Conservation (phyloP, 371 early-diverging fungal genomes). For the Apophysomyces ossiformis region DNA sequence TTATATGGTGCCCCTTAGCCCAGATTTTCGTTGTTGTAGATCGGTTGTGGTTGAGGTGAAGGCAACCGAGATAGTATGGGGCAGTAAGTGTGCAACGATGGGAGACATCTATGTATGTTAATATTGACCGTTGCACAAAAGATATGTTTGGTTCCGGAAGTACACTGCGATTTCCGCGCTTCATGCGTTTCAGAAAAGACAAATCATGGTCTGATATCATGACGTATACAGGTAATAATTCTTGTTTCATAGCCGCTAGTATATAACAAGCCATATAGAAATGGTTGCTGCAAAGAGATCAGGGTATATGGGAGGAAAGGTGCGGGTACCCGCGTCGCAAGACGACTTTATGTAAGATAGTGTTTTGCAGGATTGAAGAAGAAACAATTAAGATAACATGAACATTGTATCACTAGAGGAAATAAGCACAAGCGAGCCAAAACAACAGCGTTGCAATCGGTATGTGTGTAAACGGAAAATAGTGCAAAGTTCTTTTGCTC, state of each 20-base stretch:
- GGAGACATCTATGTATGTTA: background rate
- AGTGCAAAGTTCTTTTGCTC: background rate
- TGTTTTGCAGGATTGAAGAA: too few species aligned
- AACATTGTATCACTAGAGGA: background rate
- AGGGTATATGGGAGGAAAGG: conserved; percentile 33
- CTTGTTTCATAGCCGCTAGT: background rate
- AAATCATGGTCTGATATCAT: conserved; percentile 65
- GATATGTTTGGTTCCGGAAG: conserved; percentile 59
- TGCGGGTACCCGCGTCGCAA: conserved; percentile 19
- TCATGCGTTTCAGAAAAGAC: conserved; percentile 66
- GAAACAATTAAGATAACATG: background rate
- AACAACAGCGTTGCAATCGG: background rate
- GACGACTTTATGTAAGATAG: conserved; percentile 19
- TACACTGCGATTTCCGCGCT: conserved; percentile 81
- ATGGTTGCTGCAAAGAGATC: conserved; percentile 26
- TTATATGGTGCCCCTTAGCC: background rate
- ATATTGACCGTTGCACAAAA: background rate
- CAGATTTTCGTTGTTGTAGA: conserved; percentile 24
- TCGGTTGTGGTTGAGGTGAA: conserved; percentile 72
- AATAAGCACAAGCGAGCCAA: conserved; percentile 13
- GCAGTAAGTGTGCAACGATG: conserved; percentile 20
- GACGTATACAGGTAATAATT: conserved; percentile 45
- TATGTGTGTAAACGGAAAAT: conserved; percentile 17
- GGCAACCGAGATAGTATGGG: conserved; percentile 65
- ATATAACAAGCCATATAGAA: conserved; percentile 17